Base-by-base conservation (phyloP, 768 basidiomycete species). In the Mycena vitilis region DNA sequence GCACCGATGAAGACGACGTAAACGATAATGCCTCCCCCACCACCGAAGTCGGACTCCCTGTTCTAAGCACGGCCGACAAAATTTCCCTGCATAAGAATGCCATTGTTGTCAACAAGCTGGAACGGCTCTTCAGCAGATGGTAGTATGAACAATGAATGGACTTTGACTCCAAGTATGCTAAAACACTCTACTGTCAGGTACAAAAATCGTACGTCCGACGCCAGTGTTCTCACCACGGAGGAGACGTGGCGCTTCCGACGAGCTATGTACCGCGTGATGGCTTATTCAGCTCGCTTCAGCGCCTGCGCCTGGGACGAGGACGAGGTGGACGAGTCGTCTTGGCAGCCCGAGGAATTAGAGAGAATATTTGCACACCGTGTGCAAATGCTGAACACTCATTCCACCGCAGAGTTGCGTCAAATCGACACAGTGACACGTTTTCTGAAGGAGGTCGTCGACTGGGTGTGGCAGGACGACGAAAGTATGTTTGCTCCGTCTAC, bases 181-280 rank as follows among this genome's bases (percentile, higher is more conserved):
- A 15, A 7, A 6, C 18, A 16, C 40, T 25, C 12, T 18, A 7
- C 16, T 36, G 1, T 13, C 44, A 64, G 63, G 53, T 44, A 64
- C 40, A 64, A 64, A 37, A 52, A 64, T 23, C 42, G 54, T 3
- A 36, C 20, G 4, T 56, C 42, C 2, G 5, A 7, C 0, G 22
- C 40, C 6, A 64, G 63, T 30, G 63, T 49, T 25, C 54, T 64
- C 30, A 37, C 53, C 2, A 3, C 52, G 8, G 20, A 53, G 18
- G 62, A 63, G 18, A 15, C 62, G 1, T 55, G n/a, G n/a, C 38
- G 53, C 13, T 56, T 64, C n/a, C 42, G 40, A 4, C 53, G 63
- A 7, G 63, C 63, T 25, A 48, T 57, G 63, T 56, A 64, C 42
- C 53, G 63, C 7, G n/a, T 56, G n/a, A 55, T 64, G 53, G 7